These are phyloP conservation scores for Tuber melanosporum DNA, from an alignment of 495 filamentous ascomycete species.

Conservation along the genomic window DNA sequence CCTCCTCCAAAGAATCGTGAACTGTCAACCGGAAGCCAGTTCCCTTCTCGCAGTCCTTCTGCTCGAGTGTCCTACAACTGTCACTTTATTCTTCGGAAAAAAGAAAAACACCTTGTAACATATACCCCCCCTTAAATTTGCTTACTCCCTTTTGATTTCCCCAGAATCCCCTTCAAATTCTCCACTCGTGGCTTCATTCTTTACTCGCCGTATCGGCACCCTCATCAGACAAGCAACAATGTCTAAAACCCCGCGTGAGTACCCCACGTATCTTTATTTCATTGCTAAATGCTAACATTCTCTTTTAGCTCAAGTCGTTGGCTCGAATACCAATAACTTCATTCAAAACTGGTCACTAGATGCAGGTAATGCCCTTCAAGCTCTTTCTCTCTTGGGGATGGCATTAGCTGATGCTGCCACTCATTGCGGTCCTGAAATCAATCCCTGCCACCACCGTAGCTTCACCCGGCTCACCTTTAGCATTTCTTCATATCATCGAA, in stretches of 20 bases:
- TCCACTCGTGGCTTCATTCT: conserved; percentile 5
- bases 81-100: not conserved
- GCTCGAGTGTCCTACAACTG: not conserved
- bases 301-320: conserved; percentile 6
- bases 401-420: conserved; percentile 2
- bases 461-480: conserved; percentile 65
- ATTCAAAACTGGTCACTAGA: conserved; percentile 35
- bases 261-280: not conserved
- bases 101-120: not conserved
- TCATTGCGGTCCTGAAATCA: conserved; percentile 27
- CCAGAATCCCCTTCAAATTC: not conserved
- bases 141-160: not conserved
- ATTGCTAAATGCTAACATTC: not conserved
- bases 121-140: not conserved
- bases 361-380: conserved; percentile 22
- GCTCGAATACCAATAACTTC: conserved; percentile 19
- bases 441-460: conserved; percentile 37
- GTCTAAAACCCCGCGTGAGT: conserved; percentile 23
- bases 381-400: not conserved
- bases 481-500: conserved; percentile 89
- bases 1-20: not conserved
- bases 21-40: not conserved
- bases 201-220: not conserved
- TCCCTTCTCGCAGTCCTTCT: not conserved
- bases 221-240: conserved; percentile 11